Conservation (phyloP, 2,329 filamentous ascomycete species). For the Aphanocladium album region DNA sequence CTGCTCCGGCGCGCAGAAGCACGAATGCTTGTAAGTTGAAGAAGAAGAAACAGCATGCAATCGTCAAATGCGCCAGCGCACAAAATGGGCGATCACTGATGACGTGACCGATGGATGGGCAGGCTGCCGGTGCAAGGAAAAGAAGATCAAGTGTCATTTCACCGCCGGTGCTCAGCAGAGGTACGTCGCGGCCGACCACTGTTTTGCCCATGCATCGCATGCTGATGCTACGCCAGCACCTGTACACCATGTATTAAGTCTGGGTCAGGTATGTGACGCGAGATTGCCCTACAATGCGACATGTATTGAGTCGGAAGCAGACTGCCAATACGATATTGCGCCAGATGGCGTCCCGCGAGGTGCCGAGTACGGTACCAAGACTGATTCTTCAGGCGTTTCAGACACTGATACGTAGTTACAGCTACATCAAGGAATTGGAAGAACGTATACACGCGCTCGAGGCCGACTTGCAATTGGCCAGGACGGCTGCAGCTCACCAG, state of each 20-base stretch:
- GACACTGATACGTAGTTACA: neutral
- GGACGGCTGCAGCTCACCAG: neutral
- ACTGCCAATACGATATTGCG: conserved; percentile 11
- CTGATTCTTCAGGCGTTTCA: too few relatives aligned
- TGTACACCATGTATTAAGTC: conserved; percentile 9
- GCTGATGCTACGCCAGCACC: neutral
- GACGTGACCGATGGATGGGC: neutral
- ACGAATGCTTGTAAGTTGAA: conserved; percentile 3
- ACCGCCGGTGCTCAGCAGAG: neutral
- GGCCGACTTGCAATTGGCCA: neutral
- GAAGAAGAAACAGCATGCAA: neutral
- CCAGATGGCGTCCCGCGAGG: conserved; percentile 9
- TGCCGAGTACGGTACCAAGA: conserved; percentile 5
- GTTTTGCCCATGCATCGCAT: neutral
- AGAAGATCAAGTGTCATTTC: conserved; percentile 11
- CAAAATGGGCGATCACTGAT: neutral
- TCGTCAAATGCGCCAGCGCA: too few relatives aligned
- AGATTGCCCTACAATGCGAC: neutral
- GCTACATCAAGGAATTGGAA: conserved; percentile 7
- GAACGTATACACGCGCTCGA: neutral
- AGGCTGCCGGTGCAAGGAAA: conserved; percentile 10
- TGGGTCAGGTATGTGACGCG: neutral
- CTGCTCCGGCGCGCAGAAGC: neutral
- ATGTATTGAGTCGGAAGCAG: neutral
- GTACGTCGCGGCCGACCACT: neutral